Base-by-base conservation (phyloP, 1,284 basidiomycete species). In the Boletus semigastroideus region DNA sequence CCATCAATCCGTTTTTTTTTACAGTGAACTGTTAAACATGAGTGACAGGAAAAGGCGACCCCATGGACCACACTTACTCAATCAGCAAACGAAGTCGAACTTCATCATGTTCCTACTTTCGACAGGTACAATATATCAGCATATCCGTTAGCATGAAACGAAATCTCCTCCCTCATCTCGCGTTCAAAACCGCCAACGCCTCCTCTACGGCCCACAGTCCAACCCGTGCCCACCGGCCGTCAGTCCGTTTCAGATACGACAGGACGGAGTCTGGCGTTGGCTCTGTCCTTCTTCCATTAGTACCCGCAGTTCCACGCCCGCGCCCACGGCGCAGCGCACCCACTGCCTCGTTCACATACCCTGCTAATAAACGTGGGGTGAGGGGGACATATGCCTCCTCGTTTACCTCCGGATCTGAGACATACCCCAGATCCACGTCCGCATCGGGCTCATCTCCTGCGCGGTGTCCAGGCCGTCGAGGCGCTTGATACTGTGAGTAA, bases 371-470 rank as follows among this genome's bases (percentile, higher is more conserved):
- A 1, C 61, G 62, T 0, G 83, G 67, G 10, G 79, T 83, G 17
- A 89, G 72, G 3, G 85, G 73, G 13, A 87, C 61, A 56, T 88
- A 90, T 0, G 80, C 75, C 31, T 67, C 66, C 58, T 90, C 86
- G 41, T 75, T 66, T 0, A 67, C 53, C 10, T 68, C 67, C 0
- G 85, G 80, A 51, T 88, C 87, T n/a, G 86, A 86, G 41, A 84
- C 64, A 42, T 75, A 72, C 13, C 70, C 75, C 4, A 72, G 71
- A 19, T 76, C 73, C 14, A 70, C 72, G 8, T 69, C 68, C n/a
- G 66, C 64, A 5, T 66, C 55, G 1, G 20, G 19, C 37, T 38
- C 19, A 38, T 38, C 37, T 20, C 19, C 37, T 13, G 20, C 37
- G 3, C 7, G 37, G 37, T 38, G 37, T 38, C 19, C 37, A 38